Evolutionary conservation across 345 rosid genomes (phyloP).

Genomic region (Gossypioides kirkii): DNA sequence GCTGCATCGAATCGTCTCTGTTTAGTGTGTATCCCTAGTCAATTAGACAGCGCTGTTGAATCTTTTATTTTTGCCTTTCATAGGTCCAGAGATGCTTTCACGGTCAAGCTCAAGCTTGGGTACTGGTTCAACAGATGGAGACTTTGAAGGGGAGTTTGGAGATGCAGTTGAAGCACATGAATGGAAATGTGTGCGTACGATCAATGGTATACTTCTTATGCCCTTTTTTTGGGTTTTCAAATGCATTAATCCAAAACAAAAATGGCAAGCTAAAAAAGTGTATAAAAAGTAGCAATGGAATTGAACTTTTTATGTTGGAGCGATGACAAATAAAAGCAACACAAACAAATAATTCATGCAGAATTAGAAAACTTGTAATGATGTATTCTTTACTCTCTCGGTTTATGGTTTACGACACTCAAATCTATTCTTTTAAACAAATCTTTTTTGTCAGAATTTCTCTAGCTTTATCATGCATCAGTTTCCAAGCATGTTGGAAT

Average conservation of each 20-base stretch:
- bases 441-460: not conserved
- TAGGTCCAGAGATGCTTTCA: conserved; percentile 86
- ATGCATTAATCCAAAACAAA: not conserved
- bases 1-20: not conserved
- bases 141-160: conserved; percentile 61
- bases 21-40: not conserved
- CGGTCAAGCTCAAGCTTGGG: conserved; percentile 62
- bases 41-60: not conserved
- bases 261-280: not conserved
- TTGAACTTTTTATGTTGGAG: not conserved
- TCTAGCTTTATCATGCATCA: not conserved
- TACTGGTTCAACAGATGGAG: conserved; percentile 34
- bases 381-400: not conserved
- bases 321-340: not conserved
- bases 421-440: not conserved
- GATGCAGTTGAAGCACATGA: conserved; percentile 84
- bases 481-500: not conserved
- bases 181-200: conserved; percentile 88
- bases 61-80: conserved; percentile 18
- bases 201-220: conserved; percentile 46
- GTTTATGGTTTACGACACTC: not conserved
- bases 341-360: not conserved
- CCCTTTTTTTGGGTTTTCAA: not conserved
- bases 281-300: not conserved
- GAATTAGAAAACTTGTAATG: not conserved